Conservation (phyloP, 2,329 filamentous ascomycete species). For the Aspergillus sp. region DNA sequence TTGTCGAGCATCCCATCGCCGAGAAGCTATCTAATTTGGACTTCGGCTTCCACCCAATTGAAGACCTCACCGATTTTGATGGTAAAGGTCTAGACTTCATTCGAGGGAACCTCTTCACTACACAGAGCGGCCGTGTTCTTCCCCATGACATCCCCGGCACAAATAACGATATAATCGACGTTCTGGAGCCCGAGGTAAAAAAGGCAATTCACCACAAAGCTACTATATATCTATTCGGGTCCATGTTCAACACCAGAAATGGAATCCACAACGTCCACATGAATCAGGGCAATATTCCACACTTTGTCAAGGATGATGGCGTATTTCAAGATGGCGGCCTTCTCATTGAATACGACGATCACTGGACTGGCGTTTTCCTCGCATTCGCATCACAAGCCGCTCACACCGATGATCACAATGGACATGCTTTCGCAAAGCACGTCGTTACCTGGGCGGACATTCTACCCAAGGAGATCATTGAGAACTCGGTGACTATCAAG, state of each 20-base stretch:
- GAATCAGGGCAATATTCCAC: conserved; percentile 20
- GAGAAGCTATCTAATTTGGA: conserved; percentile 6
- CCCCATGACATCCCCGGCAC: conserved; percentile 21
- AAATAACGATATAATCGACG: conserved; percentile 38
- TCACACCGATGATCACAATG: conserved; percentile 18
- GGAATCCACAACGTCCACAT: conserved; percentile 24
- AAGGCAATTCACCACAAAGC: conserved; percentile 13
- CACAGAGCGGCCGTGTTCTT: conserved; percentile 18
- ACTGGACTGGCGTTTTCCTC: conserved; percentile 21
- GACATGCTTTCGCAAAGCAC: conserved; percentile 10
- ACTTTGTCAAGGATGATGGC: conserved; percentile 14
- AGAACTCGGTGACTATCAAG: conserved; percentile 15
- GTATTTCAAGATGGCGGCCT: conserved; percentile 21
- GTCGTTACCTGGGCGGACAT: conserved; percentile 15
- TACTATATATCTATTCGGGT: conserved; percentile 19
- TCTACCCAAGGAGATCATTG: conserved; percentile 3
- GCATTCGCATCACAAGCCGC: conserved; percentile 20
- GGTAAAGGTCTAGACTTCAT: conserved; percentile 17
- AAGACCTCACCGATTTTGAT: neutral
- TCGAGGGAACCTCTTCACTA: conserved; percentile 15
- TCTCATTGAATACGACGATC: conserved; percentile 13
- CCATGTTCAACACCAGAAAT: conserved; percentile 2
- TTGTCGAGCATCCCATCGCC: conserved; percentile 14
- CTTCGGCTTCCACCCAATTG: conserved; percentile 15
- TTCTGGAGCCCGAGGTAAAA: conserved; percentile 16